A percentile compares a stretch with the other conserved stretches of the same genome.
These are phyloP conservation scores for Diaporthe sp. DNA, from an alignment of 2,329 filamentous ascomycete genomes.

Conservation along the genomic window DNA sequence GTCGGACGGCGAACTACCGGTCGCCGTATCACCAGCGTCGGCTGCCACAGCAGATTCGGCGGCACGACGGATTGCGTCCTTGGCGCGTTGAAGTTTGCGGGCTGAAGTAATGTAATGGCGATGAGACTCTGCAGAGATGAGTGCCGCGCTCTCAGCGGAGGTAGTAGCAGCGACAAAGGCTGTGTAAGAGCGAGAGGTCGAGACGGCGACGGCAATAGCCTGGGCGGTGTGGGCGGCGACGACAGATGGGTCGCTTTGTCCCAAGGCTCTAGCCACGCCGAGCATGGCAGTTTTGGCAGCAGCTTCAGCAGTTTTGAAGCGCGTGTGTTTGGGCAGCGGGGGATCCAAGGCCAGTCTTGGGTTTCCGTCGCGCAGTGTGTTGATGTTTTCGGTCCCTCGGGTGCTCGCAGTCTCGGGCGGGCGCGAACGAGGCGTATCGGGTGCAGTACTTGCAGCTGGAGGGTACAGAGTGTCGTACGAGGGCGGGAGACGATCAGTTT, in stretches of 20 bases:
- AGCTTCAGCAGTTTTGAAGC: not conserved
- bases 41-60: not conserved
- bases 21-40: not conserved
- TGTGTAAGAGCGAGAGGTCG: not conserved
- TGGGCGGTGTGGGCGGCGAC: slow-evolving; percentile 1
- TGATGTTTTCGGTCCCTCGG: not conserved
- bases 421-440: not conserved
- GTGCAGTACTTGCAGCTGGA: not conserved
- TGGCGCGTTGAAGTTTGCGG: not conserved
- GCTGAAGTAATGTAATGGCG: not conserved
- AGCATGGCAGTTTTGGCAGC: not conserved
- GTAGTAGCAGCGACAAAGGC: slow-evolving; percentile 20
- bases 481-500: not conserved
- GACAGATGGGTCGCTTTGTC: not conserved
- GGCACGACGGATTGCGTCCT: not conserved
- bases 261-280: not conserved
- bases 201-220: slow-evolving; percentile 11
- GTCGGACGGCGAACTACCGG: not conserved
- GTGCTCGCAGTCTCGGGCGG: not conserved
- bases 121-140: not conserved
- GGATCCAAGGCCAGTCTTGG: not conserved
- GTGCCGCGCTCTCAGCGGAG: not conserved
- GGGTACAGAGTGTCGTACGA: slow-evolving; percentile 4
- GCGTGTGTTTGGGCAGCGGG: not conserved
- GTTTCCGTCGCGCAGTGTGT: not conserved